Percentiles rank a stretch among this genome's conserved stretches.
These are phyloP conservation scores for Phytophthora cryptogea DNA, from an alignment of 352 stramenopile genomes.

Conservation along the genomic window DNA sequence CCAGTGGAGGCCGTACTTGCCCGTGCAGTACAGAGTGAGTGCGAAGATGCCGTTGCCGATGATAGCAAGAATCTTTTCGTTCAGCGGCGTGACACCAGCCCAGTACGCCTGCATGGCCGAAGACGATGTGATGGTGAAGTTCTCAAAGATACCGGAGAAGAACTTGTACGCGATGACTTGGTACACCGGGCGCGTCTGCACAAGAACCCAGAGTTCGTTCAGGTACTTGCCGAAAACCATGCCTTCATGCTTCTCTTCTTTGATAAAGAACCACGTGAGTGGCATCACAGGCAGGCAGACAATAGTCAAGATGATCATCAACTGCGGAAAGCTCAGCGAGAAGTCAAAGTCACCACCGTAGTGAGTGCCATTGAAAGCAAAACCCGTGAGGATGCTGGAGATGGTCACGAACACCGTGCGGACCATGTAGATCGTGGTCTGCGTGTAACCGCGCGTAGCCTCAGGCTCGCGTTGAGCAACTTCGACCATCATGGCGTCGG, in stretches of 20 bases:
- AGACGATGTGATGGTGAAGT: slow-evolving; percentile 36
- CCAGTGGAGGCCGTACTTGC: slow-evolving; percentile 43
- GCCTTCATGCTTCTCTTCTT: slow-evolving; percentile 40
- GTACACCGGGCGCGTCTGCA: slow-evolving; percentile 45
- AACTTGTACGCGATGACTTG: slow-evolving; percentile 54
- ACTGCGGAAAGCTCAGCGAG: slow-evolving; percentile 43
- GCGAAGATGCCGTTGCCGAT: slow-evolving; percentile 38
- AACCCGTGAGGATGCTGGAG: slow-evolving; percentile 39
- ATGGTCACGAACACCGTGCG: slow-evolving; percentile 51
- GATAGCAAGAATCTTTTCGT: slow-evolving; percentile 40
- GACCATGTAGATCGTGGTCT: slow-evolving; percentile 44
- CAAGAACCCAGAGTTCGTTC: slow-evolving; percentile 38
- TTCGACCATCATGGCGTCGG: slow-evolving; percentile 55
- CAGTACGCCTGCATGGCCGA: slow-evolving; percentile 39
- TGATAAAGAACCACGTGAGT: slow-evolving; percentile 53
- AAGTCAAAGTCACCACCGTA: slow-evolving; percentile 63
- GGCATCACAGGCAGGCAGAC: slow-evolving; percentile 45
- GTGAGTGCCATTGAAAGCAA: slow-evolving; percentile 53
- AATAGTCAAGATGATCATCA: slow-evolving; percentile 47
- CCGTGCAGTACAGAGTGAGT: slow-evolving; percentile 33
- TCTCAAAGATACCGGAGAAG: slow-evolving; percentile 40
- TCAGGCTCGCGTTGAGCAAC: slow-evolving; percentile 42
- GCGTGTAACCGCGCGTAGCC: slow-evolving; percentile 32
- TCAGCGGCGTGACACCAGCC: slow-evolving; percentile 38
- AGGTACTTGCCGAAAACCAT: slow-evolving; percentile 45